Evolutionary conservation across 257 asterid species (phyloP).

Genomic region (Solanum gracilifrons): DNA sequence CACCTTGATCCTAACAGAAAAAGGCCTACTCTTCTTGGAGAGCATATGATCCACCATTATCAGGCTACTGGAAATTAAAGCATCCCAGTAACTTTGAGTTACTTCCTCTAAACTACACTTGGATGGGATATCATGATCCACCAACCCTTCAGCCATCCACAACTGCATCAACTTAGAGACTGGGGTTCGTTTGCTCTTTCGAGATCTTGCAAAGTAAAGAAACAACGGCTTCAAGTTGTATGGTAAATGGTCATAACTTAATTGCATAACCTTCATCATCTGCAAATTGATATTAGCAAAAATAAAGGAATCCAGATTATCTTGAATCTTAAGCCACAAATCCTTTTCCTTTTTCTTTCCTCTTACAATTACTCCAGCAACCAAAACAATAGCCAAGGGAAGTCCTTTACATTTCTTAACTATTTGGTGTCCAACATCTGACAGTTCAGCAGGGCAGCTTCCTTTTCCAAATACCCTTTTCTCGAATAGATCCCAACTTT

Average conservation of each 20-base stretch:
- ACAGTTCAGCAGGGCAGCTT: no score
- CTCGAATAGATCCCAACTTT: no score
- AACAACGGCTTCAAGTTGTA: slow-evolving; percentile 16
- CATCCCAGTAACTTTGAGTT: neutral
- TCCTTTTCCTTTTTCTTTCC: no score
- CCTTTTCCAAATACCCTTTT: no score
- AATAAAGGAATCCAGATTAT: no score
- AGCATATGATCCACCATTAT: neutral
- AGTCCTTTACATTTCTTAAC: no score
- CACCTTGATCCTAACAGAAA: no score
- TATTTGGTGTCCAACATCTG: no score
- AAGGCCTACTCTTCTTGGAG: rapidly evolving
- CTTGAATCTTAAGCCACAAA: no score
- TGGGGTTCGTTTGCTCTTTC: slow-evolving; percentile 3
- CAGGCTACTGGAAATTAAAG: neutral
- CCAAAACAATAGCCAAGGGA: no score
- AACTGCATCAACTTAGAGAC: neutral
- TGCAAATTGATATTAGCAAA: no score
- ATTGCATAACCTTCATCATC: slow-evolving; percentile 1
- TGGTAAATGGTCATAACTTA: slow-evolving; percentile 20
- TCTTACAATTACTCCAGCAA: no score
- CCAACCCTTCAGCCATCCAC: slow-evolving; percentile 29
- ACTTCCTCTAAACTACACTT: neutral
- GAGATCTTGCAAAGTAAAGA: slow-evolving; percentile 19
- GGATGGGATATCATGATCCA: neutral